Evolutionary conservation across 2,329 filamentous ascomycete genomes (phyloP).

Genomic region (Diaporthe helianthi): DNA sequence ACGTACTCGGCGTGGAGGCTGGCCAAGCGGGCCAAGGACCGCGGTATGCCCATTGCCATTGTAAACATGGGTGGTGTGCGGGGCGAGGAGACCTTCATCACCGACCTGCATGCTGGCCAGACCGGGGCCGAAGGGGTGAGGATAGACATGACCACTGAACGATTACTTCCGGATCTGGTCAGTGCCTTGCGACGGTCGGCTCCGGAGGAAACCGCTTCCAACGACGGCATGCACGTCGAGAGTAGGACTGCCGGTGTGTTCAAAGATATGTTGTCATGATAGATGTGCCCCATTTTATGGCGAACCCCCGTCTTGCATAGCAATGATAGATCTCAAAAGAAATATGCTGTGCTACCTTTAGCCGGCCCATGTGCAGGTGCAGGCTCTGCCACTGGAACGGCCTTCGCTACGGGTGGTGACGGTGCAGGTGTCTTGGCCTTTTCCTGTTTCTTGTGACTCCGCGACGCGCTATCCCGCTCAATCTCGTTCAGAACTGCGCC

Average conservation of each 20-base stretch:
- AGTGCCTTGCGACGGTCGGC: conserved; percentile 52
- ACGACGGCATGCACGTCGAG: conserved; percentile 35
- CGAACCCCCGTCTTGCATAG: conserved; percentile 23
- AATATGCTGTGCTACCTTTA: conserved; percentile 50
- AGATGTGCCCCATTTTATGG: conserved; percentile 31
- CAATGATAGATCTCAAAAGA: conserved; percentile 53
- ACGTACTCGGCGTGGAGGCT: conserved; percentile 96
- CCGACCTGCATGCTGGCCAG: conserved; percentile 59
- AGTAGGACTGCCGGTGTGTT: conserved; percentile 51
- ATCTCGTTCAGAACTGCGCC: conserved; percentile 68
- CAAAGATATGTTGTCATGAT: conserved; percentile 66
- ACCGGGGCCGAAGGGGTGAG: conserved; percentile 60
- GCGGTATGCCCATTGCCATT: conserved; percentile 84
- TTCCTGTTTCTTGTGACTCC: conserved; percentile 53
- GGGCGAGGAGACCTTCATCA: conserved; percentile 77
- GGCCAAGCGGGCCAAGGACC: conserved; percentile 81
- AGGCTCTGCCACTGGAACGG: conserved; percentile 38
- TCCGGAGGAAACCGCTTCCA: conserved; percentile 1
- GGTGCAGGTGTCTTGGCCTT: conserved; percentile 45
- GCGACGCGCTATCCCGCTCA: conserved; percentile 66
- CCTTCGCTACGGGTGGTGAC: conserved; percentile 37
- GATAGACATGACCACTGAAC: conserved; percentile 64
- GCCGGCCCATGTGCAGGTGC: conserved; percentile 36
- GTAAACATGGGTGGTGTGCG: conserved; percentile 87
- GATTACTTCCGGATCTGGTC: conserved; percentile 63